phyloP scores from a whole-genome alignment of 2,329 filamentous ascomycete species.

The Fusarium keratoplasticum region DNA sequence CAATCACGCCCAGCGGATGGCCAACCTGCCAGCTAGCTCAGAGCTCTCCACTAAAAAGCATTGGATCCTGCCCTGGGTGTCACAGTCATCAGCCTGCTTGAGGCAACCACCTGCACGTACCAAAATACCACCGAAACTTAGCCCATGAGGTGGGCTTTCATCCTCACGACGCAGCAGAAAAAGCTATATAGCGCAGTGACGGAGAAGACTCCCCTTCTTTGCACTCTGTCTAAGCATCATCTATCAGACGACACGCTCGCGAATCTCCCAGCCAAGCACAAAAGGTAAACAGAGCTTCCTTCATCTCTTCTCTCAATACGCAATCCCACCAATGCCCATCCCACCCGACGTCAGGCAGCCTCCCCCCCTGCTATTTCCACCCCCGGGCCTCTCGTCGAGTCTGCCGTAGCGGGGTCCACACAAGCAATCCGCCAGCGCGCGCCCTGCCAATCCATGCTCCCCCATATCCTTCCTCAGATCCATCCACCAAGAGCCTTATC shows the following conservation, averaged over 20 bases:
- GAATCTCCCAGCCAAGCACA: neutral
- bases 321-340: neutral
- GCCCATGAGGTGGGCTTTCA: conserved; percentile 12
- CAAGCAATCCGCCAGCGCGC: conserved; percentile 48
- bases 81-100: conserved; percentile 6
- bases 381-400: conserved; percentile 21
- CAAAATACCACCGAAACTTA: conserved; percentile 8
- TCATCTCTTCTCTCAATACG: neutral
- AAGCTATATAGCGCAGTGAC: neutral
- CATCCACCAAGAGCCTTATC: conserved; percentile 37
- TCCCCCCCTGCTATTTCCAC: conserved; percentile 34
- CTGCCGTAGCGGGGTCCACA: conserved; percentile 50
- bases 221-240: neutral
- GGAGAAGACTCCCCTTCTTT: neutral
- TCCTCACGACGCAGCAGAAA: conserved; percentile 9
- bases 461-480: conserved; percentile 40
- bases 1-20: conserved; percentile 25
- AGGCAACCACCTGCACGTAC: conserved; percentile 2
- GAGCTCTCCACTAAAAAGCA: conserved; percentile 25
- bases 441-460: conserved; percentile 49
- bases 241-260: neutral
- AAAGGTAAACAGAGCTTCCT: neutral
- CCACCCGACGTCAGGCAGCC: conserved; percentile 1
- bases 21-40: conserved; percentile 14
- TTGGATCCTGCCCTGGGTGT: conserved; percentile 2